These are phyloP conservation scores for Pseudogymnoascus sp. DNA, from an alignment of 2,329 filamentous ascomycete genomes.

Conservation along the genomic window DNA sequence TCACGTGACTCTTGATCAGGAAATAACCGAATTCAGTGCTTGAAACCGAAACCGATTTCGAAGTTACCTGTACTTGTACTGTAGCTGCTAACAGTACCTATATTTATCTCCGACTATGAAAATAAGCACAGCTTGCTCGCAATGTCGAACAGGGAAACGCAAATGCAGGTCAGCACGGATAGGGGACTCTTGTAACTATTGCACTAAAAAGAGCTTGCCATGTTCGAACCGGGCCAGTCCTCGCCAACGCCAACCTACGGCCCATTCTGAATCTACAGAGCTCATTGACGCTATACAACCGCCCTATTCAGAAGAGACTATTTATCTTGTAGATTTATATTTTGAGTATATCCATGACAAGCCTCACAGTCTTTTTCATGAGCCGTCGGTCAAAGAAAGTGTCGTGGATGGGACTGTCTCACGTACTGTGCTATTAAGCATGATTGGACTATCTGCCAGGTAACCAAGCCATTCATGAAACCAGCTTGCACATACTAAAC, in stretches of 20 bases:
- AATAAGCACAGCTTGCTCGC: background rate
- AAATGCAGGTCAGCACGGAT: background rate
- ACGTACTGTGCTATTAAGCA: constrained; percentile 18
- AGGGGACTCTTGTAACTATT: background rate
- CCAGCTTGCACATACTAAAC: background rate
- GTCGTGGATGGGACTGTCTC: constrained; percentile 17
- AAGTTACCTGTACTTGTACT: background rate
- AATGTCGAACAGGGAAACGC: background rate
- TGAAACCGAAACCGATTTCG: background rate
- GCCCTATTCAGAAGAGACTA: background rate
- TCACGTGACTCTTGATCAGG: background rate
- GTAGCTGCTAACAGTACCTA: background rate
- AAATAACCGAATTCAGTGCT: background rate
- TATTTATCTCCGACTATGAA: background rate
- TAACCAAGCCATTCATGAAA: constrained; percentile 5
- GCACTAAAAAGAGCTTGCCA: background rate
- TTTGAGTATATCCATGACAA: constrained; percentile 23
- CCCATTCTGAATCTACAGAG: background rate
- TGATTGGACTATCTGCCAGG: constrained; percentile 23
- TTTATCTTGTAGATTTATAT: constrained; percentile 21
- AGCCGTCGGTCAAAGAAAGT: constrained; percentile 19
- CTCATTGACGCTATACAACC: background rate
- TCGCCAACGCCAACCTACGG: background rate
- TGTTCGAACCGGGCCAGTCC: background rate
- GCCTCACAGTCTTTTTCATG: constrained; percentile 24